These are phyloP conservation scores for Hordeum marinum DNA, from an alignment of 176 grass and related monocot species.

Conservation along the genomic window DNA sequence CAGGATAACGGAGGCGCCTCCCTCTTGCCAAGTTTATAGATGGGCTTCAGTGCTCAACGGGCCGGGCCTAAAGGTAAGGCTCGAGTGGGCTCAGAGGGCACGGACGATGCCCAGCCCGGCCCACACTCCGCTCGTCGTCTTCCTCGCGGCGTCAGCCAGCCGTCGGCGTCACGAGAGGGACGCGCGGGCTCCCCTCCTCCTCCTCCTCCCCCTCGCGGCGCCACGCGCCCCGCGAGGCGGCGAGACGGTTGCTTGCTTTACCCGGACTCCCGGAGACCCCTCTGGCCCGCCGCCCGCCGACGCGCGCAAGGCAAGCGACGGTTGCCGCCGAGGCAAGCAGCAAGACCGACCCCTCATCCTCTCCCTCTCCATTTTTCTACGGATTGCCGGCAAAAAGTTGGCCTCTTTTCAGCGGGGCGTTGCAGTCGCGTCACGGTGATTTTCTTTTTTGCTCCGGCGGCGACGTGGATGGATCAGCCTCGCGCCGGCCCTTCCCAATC, in stretches of 20 bases:
- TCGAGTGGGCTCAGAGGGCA: background rate
- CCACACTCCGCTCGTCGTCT: background rate
- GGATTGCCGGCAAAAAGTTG: background rate
- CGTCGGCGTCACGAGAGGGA: background rate
- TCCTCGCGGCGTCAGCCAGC: background rate
- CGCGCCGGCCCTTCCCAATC: background rate
- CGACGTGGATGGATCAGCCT: background rate
- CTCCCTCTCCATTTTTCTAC: background rate
- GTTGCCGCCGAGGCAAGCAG: conserved; percentile 41
- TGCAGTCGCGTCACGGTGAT: background rate
- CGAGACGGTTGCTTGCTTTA: background rate
- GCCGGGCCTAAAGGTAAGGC: background rate
- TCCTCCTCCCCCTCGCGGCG: background rate
- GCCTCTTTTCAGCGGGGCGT: background rate
- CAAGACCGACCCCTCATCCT: background rate
- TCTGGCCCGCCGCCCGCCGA: background rate
- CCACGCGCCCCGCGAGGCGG: background rate
- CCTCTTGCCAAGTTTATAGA: background rate
- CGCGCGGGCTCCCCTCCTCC: background rate
- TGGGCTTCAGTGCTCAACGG: background rate
- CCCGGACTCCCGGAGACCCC: background rate
- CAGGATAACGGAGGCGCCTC: background rate
- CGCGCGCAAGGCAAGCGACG: conserved; percentile 31
- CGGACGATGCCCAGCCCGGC: background rate
- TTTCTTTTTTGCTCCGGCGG: too few relatives aligned